A percentile compares a stretch with the other conserved stretches of the same genome.
These are phyloP conservation scores for Bocquillonia castaneifolia DNA, from an alignment of 441 rosid species.

Conservation along the genomic window DNA sequence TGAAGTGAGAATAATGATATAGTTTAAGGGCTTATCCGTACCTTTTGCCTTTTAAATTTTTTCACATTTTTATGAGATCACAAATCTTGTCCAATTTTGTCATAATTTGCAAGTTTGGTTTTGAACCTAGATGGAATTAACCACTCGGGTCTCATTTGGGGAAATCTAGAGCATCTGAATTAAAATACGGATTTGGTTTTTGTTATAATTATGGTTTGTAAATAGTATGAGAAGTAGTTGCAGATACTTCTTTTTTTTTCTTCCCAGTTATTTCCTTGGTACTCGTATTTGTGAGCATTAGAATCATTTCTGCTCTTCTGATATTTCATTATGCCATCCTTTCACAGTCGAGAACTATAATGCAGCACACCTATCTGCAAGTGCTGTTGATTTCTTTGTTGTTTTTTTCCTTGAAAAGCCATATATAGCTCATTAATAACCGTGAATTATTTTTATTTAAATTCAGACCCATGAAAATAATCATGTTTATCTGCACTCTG, in stretches of 20 bases:
- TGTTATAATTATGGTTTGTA: neutral
- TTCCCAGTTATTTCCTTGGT: neutral
- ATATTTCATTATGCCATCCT: neutral
- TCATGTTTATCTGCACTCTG: neutral
- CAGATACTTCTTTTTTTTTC: neutral
- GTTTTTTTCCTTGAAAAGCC: too few relatives aligned
- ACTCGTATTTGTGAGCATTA: neutral
- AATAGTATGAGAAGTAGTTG: neutral
- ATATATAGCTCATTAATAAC: too few relatives aligned
- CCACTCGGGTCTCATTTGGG: neutral
- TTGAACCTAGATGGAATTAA: neutral
- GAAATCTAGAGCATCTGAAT: neutral
- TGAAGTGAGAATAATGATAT: too few relatives aligned
- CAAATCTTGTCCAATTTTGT: too few relatives aligned
- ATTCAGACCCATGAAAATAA: neutral
- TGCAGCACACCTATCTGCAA: neutral
- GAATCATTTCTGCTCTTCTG: neutral
- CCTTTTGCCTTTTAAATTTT: too few relatives aligned
- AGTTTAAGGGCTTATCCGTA: too few relatives aligned
- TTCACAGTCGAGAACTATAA: neutral
- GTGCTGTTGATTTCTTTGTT: too few relatives aligned
- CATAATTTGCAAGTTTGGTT: too few relatives aligned
- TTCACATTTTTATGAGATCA: too few relatives aligned
- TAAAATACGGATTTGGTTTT: neutral
- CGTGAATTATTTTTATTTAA: neutral